These are phyloP conservation scores for Mortierella sp. DNA, from an alignment of 371 early-diverging fungal species.

Conservation along the genomic window DNA sequence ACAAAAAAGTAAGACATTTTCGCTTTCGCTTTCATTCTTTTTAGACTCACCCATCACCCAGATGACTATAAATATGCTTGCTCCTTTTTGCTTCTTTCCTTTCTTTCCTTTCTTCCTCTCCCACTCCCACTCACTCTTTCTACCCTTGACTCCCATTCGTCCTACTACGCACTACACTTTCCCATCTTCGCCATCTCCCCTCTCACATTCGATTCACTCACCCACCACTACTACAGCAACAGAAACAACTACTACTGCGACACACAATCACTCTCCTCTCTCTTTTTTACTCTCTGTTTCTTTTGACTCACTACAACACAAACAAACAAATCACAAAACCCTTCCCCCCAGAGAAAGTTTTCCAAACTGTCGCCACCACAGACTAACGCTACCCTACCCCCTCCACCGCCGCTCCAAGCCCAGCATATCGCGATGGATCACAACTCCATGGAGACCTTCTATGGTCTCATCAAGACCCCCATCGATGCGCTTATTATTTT, in stretches of 20 bases:
- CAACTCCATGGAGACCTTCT: slow-evolving; percentile 76
- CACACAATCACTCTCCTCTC: background rate
- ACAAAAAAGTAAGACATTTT: background rate
- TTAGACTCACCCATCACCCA: background rate
- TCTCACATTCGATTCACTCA: background rate
- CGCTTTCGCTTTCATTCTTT: slow-evolving; percentile 15
- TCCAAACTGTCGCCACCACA: slow-evolving; percentile 4
- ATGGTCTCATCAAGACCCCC: slow-evolving; percentile 83
- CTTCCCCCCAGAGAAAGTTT: background rate
- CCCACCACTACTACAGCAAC: no score
- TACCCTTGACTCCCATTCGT: no score
- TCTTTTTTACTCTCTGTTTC: background rate
- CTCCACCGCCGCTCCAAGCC: slow-evolving; percentile 5
- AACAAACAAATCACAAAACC: background rate
- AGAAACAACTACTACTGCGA: background rate
- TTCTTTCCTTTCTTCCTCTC: slow-evolving; percentile 38
- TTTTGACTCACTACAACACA: background rate
- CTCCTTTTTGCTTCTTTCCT: slow-evolving; percentile 54
- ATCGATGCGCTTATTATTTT: slow-evolving; percentile 86
- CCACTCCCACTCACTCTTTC: background rate
- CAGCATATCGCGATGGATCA: slow-evolving; percentile 32
- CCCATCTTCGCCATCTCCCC: background rate
- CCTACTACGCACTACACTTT: no score
- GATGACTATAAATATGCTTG: slow-evolving; percentile 13
- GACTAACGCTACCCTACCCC: background rate